Evolutionary conservation across 1,284 basidiomycete species (phyloP).

Genomic region (Erythrobasidium hasegawianum): DNA sequence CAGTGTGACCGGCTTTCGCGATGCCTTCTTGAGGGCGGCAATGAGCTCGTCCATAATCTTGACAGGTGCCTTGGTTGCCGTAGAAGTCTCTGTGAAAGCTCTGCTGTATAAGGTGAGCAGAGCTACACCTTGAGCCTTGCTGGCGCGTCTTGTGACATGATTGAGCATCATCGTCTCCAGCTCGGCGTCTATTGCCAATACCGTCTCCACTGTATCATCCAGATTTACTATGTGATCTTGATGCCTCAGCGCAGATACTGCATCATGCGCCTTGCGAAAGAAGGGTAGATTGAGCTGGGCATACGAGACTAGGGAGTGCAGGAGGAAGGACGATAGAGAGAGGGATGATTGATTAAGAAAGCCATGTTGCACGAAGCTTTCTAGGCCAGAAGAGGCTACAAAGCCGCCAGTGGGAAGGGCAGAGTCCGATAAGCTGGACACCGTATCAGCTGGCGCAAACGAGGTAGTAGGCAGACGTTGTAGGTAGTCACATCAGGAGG

Average conservation of each 20-base stretch:
- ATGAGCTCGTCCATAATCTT: conserved; percentile 54
- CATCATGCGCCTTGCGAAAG: conserved; percentile 62
- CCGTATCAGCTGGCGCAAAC: background rate
- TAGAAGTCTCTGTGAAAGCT: conserved; percentile 56
- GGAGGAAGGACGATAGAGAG: conserved; percentile 60
- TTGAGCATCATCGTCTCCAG: conserved; percentile 86
- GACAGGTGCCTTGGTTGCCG: background rate
- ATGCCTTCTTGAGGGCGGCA: conserved; percentile 64
- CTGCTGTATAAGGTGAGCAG: conserved; percentile 82
- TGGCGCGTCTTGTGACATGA: conserved; percentile 80
- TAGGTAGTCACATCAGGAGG: conserved; percentile 16
- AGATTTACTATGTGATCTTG: background rate
- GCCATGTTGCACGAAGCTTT: conserved; percentile 84
- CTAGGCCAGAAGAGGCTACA: conserved; percentile 86
- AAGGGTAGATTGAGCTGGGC: conserved; percentile 70
- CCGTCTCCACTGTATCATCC: background rate
- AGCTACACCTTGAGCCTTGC: conserved; percentile 86
- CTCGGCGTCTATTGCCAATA: conserved; percentile 45
- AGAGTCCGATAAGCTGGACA: conserved; percentile 31
- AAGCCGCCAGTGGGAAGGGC: conserved; percentile 86
- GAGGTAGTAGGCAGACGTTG: background rate
- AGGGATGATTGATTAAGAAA: conserved; percentile 54
- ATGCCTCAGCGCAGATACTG: conserved; percentile 38
- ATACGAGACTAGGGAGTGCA: conserved; percentile 68
- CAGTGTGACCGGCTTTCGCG: conserved; percentile 57